Conservation (phyloP, 331 rosid species). For the Telfairia occidentalis region DNA sequence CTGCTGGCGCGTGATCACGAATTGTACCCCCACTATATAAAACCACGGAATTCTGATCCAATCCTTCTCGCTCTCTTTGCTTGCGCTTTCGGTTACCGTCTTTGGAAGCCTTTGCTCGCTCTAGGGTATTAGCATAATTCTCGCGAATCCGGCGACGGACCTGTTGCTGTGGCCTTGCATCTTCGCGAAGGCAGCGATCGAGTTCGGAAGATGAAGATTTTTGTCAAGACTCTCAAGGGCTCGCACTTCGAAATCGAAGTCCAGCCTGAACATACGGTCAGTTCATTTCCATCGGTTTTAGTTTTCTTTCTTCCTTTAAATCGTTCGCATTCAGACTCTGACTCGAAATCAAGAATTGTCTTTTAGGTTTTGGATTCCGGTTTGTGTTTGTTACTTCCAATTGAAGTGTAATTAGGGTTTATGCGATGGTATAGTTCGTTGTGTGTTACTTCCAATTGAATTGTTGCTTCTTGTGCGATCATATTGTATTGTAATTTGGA, state of each 20-base stretch:
- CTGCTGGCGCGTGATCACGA: not conserved
- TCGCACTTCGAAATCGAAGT: slow-evolving; percentile 83
- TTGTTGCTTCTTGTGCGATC: not conserved
- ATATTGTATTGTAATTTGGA: not conserved
- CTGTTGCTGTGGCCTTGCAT: not conserved
- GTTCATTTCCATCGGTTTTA: slow-evolving; percentile 3
- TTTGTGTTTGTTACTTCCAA: not conserved
- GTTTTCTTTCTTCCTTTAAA: not conserved
- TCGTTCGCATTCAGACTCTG: not conserved
- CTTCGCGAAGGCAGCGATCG: slow-evolving; percentile 19
- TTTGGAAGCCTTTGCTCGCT: not conserved
- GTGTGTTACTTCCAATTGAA: not conserved
- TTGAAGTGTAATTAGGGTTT: slow-evolving; percentile 12
- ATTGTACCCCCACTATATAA: not conserved
- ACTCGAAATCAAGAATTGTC: not conserved
- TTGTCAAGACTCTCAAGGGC: slow-evolving; percentile 81
- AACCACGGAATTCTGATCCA: slow-evolving; percentile 12
- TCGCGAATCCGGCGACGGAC: not conserved
- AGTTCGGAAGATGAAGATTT: slow-evolving; percentile 57
- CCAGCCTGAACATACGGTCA: slow-evolving; percentile 55
- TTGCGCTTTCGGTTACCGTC: slow-evolving; percentile 20
- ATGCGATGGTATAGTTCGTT: not conserved
- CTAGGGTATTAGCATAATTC: slow-evolving; percentile 13
- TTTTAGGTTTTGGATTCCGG: not conserved
- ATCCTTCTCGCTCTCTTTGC: slow-evolving; percentile 10